phyloP scores from a whole-genome alignment of 2,329 filamentous ascomycete species.

The Anisogramma anomala region DNA sequence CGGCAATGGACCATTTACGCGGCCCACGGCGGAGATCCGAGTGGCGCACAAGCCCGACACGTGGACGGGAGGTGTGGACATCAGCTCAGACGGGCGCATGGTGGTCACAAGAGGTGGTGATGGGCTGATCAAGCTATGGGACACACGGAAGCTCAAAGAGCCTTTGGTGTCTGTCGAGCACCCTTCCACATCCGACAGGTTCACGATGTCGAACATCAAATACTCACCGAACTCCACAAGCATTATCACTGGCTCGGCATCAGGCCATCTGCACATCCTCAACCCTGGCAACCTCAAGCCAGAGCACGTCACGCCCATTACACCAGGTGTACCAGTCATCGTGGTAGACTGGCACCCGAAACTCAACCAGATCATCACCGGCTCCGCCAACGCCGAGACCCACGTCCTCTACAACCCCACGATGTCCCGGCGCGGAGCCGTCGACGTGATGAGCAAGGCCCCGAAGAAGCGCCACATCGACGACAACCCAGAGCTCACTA shows the following conservation, averaged over 20 bases:
- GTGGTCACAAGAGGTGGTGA: slow-evolving; percentile 87
- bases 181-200: slow-evolving; percentile 71
- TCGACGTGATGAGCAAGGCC: slow-evolving; percentile 81
- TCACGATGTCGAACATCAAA: slow-evolving; percentile 73
- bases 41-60: slow-evolving; percentile 73
- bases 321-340: slow-evolving; percentile 69
- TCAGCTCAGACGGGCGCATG: slow-evolving; percentile 82
- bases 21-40: slow-evolving; percentile 71
- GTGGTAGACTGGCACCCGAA: slow-evolving; percentile 85
- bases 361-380: slow-evolving; percentile 91
- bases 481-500: slow-evolving; percentile 79
- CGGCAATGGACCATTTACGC: slow-evolving; percentile 73
- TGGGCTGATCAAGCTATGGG: slow-evolving; percentile 90
- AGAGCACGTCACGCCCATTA: slow-evolving; percentile 81
- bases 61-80: slow-evolving; percentile 86
- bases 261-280: slow-evolving; percentile 80
- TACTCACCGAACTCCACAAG: slow-evolving; percentile 77
- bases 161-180: slow-evolving; percentile 73
- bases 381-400: slow-evolving; percentile 80
- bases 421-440: slow-evolving; percentile 70
- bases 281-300: slow-evolving; percentile 83
- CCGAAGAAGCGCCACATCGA: slow-evolving; percentile 94
- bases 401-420: slow-evolving; percentile 83
- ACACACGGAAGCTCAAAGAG: slow-evolving; percentile 87
- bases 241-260: slow-evolving; percentile 79